These are phyloP conservation scores for Globisporangium radiosum DNA, from an alignment of 352 stramenopile species.

Conservation along the genomic window DNA sequence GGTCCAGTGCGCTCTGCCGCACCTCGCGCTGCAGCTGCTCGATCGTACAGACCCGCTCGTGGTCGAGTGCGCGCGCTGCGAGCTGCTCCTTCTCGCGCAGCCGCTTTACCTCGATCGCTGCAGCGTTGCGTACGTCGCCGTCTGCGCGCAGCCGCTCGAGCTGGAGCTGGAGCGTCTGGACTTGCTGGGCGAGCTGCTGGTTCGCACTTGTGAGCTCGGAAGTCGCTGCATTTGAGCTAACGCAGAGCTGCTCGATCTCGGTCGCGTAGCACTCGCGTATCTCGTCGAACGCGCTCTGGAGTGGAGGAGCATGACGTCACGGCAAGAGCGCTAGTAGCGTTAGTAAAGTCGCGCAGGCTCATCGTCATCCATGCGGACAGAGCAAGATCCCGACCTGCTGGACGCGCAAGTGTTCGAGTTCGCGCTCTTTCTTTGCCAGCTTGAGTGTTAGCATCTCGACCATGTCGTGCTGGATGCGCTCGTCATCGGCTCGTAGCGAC, in stretches of 20 bases:
- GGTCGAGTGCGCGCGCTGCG: conserved; percentile 18
- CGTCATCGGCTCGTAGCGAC: conserved; percentile 41
- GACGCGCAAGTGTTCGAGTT: conserved; percentile 36
- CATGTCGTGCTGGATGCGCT: conserved; percentile 47
- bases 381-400: conserved; percentile 19
- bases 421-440: conserved; percentile 58
- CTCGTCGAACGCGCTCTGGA: conserved; percentile 7
- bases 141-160: conserved; percentile 33
- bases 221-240: conserved; percentile 12
- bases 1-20: conserved; percentile 17
- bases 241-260: conserved; percentile 23
- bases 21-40: conserved; percentile 31
- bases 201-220: conserved; percentile 22
- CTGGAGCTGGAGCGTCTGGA: conserved; percentile 32
- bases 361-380: not conserved
- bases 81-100: conserved; percentile 34
- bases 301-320: not conserved
- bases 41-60: conserved; percentile 14
- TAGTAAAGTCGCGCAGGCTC: not conserved
- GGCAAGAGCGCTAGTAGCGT: not conserved
- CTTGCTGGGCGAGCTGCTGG: conserved; percentile 30
- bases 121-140: conserved; percentile 22
- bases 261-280: conserved; percentile 18
- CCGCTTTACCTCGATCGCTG: conserved; percentile 26
- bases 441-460: conserved; percentile 58